These are phyloP conservation scores for Plasmodium billcollinsi DNA, from an alignment of 169 alveolate species.

Conservation along the genomic window DNA sequence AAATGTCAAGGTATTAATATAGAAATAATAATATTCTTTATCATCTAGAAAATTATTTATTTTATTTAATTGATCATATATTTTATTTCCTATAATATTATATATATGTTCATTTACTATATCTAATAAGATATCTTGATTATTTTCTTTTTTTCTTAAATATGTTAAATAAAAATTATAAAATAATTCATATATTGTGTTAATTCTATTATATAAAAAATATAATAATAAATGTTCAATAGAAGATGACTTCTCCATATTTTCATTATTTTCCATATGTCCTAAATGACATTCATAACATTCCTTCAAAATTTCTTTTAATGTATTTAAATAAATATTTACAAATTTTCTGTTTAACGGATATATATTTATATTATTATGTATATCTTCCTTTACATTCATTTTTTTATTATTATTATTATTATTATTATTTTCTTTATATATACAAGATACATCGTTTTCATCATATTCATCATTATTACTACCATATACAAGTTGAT, in stretches of 20 bases:
- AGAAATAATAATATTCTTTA: slow-evolving; percentile 47
- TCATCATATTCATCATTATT: background rate
- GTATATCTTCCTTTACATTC: background rate
- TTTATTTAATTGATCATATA: slow-evolving; percentile 41
- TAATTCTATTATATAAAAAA: slow-evolving; percentile 57
- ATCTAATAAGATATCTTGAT: slow-evolving; percentile 24
- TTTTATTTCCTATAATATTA: slow-evolving; percentile 14
- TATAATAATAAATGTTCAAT: slow-evolving; percentile 43
- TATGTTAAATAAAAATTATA: slow-evolving; percentile 32
- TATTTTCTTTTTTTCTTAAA: slow-evolving; percentile 6
- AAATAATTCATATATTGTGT: slow-evolving; percentile 48
- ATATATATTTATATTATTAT: background rate
- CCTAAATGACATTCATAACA: slow-evolving; percentile 39
- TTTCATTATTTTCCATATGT: slow-evolving; percentile 47
- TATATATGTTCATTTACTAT: slow-evolving; percentile 26
- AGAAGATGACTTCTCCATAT: slow-evolving; percentile 5
- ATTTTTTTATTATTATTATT: background rate
- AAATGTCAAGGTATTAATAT: slow-evolving; percentile 38
- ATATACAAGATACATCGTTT: background rate
- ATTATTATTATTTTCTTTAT: background rate
- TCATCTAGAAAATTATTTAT: slow-evolving; percentile 34
- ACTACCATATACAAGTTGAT: background rate
- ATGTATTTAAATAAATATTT: slow-evolving; percentile 21
- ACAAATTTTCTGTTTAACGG: background rate
- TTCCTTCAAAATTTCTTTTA: slow-evolving; percentile 45